These are phyloP conservation scores for Suillus spraguei DNA, from an alignment of 768 basidiomycete genomes.

Conservation along the genomic window DNA sequence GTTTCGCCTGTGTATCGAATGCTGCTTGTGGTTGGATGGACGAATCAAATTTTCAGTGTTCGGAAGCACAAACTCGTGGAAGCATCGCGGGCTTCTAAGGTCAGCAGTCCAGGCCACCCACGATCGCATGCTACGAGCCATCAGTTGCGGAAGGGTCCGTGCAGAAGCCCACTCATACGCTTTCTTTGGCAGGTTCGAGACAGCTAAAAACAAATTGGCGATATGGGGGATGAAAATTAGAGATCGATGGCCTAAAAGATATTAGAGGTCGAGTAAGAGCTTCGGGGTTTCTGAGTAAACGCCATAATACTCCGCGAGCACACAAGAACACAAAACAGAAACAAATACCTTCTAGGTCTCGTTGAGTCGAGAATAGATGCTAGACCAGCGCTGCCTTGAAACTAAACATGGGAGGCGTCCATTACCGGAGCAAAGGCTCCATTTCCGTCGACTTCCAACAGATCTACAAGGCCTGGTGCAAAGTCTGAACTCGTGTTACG, in stretches of 20 bases:
- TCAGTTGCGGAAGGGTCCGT: not conserved
- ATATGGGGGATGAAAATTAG: conserved; percentile 7
- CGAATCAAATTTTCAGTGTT: not conserved
- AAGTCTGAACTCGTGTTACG: not conserved
- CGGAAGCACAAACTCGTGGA: conserved; percentile 4
- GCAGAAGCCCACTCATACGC: not conserved
- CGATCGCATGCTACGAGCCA: not conserved
- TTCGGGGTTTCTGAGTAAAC: conserved; percentile 8
- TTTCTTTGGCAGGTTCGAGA: conserved; percentile 2
- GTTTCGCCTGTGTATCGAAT: not conserved
- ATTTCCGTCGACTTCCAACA: not conserved
- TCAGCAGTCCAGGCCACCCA: conserved; percentile 5
- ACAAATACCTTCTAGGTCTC: conserved; percentile 4
- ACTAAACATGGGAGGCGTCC: not conserved
- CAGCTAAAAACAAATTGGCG: conserved; percentile 9
- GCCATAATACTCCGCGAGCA: conserved; percentile 8
- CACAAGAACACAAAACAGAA: conserved; percentile 7
- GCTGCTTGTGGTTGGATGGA: not conserved
- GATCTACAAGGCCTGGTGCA: conserved; percentile 2
- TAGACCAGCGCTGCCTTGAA: not conserved
- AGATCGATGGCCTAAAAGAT: conserved; percentile 6
- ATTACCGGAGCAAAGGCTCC: not conserved
- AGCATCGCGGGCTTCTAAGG: conserved; percentile 6
- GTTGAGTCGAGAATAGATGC: conserved; percentile 2
- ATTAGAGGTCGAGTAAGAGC: not conserved